Evolutionary conservation across 2,329 filamentous ascomycete species (phyloP).

Genomic region (Fusarium sp.): DNA sequence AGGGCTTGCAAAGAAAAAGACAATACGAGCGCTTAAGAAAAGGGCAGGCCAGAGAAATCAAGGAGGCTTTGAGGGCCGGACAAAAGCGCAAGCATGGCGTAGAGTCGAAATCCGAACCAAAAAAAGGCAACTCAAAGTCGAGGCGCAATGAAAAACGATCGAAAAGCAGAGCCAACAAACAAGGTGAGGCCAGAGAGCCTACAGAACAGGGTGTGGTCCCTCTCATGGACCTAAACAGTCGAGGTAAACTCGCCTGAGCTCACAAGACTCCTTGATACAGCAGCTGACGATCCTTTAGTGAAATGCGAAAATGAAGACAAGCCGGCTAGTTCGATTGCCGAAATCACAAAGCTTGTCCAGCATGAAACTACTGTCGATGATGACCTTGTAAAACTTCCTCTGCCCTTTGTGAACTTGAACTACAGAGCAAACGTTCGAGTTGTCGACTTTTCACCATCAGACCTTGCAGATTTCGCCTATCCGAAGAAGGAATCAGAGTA

Average conservation of each 20-base stretch:
- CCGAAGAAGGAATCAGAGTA: slow-evolving; percentile 57
- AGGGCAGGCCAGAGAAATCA: slow-evolving; percentile 51
- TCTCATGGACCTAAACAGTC: slow-evolving; percentile 46
- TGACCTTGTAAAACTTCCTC: slow-evolving; percentile 48
- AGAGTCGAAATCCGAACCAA: slow-evolving; percentile 40
- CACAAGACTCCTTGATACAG: neutral
- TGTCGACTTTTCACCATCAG: slow-evolving; percentile 79
- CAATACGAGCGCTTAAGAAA: slow-evolving; percentile 68
- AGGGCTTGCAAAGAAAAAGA: slow-evolving; percentile 70
- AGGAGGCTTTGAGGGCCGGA: slow-evolving; percentile 50
- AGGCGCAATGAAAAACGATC: slow-evolving; percentile 37
- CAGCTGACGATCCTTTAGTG: slow-evolving; percentile 49
- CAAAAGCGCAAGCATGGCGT: slow-evolving; percentile 52
- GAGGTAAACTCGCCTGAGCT: slow-evolving; percentile 38
- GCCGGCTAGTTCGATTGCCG: slow-evolving; percentile 49
- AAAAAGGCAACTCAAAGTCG: slow-evolving; percentile 43
- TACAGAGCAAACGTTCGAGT: slow-evolving; percentile 79
- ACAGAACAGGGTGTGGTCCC: slow-evolving; percentile 41
- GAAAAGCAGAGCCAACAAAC: slow-evolving; percentile 12
- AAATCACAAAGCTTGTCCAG: slow-evolving; percentile 53
- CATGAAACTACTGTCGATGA: slow-evolving; percentile 58
- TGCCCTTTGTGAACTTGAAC: slow-evolving; percentile 80
- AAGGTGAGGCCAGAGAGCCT: slow-evolving; percentile 6
- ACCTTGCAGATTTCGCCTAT: slow-evolving; percentile 76
- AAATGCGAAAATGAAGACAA: slow-evolving; percentile 58